These are phyloP conservation scores for Blastocystis hominis DNA, from an alignment of 352 stramenopile species.

Conservation along the genomic window DNA sequence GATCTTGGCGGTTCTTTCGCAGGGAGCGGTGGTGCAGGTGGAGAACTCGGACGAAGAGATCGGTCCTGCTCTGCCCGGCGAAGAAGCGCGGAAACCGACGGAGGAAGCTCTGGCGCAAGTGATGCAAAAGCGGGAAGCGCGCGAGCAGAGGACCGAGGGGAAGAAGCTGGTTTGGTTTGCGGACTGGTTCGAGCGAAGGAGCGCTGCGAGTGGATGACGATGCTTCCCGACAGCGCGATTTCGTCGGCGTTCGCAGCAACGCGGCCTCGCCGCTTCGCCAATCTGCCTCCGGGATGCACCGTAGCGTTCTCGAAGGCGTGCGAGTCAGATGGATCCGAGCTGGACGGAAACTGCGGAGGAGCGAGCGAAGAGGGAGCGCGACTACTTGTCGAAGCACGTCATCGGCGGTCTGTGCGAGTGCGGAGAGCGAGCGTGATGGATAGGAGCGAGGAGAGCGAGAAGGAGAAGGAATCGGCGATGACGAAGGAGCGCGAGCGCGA, in stretches of 20 bases:
- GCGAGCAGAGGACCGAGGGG: background rate
- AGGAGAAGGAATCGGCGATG: background rate
- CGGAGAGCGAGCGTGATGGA: background rate
- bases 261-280: background rate
- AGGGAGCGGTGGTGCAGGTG: slow-evolving; percentile 9
- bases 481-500: background rate
- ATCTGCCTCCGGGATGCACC: background rate
- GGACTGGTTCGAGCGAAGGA: background rate
- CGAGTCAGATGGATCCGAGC: slow-evolving; percentile 1
- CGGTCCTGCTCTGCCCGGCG: background rate
- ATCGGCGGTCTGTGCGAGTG: background rate
- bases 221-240: background rate
- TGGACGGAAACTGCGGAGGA: slow-evolving; percentile 35
- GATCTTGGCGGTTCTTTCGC: background rate
- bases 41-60: background rate
- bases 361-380: background rate
- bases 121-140: background rate
- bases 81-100: slow-evolving; percentile 26
- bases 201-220: slow-evolving; percentile 23
- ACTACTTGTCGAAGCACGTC: slow-evolving; percentile 16
- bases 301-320: background rate
- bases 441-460: background rate
- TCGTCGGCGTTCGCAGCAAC: slow-evolving; percentile 1
- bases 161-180: background rate
- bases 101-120: background rate